phyloP scores from a whole-genome alignment of 345 rosid genomes.

The Eucalyptus virginea region DNA sequence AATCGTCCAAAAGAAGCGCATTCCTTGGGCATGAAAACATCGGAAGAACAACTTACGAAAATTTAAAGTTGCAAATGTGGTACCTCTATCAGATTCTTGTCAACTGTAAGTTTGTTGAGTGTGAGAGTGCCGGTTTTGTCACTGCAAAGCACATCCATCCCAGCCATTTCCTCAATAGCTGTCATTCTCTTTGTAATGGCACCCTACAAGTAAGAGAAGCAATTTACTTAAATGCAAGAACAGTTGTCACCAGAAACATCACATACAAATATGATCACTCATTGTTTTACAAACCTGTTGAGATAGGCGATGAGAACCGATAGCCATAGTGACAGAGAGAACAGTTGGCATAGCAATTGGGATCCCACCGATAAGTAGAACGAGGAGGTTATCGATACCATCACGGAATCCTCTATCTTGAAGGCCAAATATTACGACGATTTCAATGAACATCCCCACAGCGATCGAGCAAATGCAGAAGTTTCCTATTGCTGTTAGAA shows the following conservation, averaged over 20 bases:
- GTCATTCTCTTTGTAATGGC: conserved; percentile 96
- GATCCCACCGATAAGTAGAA: conserved; percentile 90
- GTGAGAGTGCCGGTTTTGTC: conserved; percentile 94
- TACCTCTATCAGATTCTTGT: conserved; percentile 74
- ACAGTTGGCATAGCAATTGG: conserved; percentile 99
- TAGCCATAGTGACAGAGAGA: conserved; percentile 95
- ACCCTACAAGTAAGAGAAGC: conserved; percentile 24
- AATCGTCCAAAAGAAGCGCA: neutral
- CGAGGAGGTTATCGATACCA: conserved; percentile 75
- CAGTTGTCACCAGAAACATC: neutral
- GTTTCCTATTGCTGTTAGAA: conserved; percentile 78
- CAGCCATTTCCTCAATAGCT: conserved; percentile 97
- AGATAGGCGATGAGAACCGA: conserved; percentile 78
- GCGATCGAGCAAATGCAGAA: conserved; percentile 96
- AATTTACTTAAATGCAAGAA: neutral
- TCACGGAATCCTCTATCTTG: conserved; percentile 49
- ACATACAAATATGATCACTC: neutral
- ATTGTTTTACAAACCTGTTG: conserved; percentile 38
- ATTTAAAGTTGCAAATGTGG: neutral
- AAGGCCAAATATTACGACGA: conserved; percentile 38
- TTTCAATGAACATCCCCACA: conserved; percentile 64
- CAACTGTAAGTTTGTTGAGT: conserved; percentile 86
- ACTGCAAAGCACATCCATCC: conserved; percentile 95
- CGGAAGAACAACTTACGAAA: neutral
- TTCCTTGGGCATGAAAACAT: neutral